phyloP scores from a whole-genome alignment of 345 rosid species.

The Linum trigynum region DNA sequence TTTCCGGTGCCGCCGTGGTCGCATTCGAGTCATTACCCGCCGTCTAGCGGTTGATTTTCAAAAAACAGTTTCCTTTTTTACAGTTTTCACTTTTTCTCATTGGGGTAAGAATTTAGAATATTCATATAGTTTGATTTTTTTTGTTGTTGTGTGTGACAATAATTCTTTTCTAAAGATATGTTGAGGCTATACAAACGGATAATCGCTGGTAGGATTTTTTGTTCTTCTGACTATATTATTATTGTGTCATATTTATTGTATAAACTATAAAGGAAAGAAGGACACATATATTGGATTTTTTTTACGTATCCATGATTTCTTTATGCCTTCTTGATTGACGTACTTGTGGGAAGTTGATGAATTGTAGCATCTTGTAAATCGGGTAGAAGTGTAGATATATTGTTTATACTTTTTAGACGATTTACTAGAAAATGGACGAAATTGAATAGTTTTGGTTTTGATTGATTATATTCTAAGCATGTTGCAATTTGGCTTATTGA shows the following conservation, averaged over 20 bases:
- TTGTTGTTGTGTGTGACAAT: neutral
- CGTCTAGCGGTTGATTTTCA: conserved; percentile 19
- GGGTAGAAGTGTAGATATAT: too few relatives aligned
- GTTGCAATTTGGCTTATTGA: too few relatives aligned
- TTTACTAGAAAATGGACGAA: too few relatives aligned
- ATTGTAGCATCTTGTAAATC: too few relatives aligned
- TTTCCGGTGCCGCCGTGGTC: conserved; percentile 27
- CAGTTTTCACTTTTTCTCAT: too few relatives aligned
- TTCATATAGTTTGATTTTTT: neutral
- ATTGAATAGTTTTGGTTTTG: too few relatives aligned
- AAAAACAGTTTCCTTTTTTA: neutral
- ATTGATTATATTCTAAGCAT: too few relatives aligned
- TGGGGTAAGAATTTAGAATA: neutral
- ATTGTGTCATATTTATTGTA: neutral
- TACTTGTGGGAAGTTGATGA: neutral
- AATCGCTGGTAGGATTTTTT: neutral
- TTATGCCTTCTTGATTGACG: neutral
- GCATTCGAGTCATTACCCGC: conserved; percentile 26
- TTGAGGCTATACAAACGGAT: neutral
- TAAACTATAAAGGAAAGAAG: neutral
- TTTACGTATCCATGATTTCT: too few relatives aligned
- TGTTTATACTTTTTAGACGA: too few relatives aligned
- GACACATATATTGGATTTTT: too few relatives aligned
- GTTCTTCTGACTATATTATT: neutral
- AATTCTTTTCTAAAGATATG: neutral